Evolutionary conservation across 345 rosid genomes (phyloP).

Genomic region (Lenwebbia sp.): DNA sequence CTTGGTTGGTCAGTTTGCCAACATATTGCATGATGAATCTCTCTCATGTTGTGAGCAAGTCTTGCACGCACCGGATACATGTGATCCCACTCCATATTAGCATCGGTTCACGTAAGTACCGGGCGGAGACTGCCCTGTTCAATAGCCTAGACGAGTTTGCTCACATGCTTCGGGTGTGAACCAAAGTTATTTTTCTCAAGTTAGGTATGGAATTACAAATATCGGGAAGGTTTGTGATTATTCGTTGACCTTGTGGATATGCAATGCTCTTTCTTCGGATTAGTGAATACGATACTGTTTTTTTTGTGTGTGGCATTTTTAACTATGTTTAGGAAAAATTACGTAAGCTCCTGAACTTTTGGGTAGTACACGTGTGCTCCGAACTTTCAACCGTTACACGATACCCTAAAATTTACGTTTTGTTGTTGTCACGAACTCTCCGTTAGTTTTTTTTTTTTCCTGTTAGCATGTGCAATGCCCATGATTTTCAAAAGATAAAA

Average conservation of each 20-base stretch:
- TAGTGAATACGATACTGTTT: neutral
- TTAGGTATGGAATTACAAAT: neutral
- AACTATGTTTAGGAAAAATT: neutral
- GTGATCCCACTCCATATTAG: neutral
- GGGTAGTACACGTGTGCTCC: neutral
- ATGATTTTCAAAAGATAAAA: too few species aligned
- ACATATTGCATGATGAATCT: neutral
- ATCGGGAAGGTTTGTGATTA: too few species aligned
- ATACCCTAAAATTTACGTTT: neutral
- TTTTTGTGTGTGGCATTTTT: neutral
- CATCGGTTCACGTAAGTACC: neutral
- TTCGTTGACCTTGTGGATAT: neutral
- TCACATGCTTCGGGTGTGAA: neutral
- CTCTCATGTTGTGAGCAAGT: neutral
- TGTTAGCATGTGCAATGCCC: too few species aligned
- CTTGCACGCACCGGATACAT: neutral
- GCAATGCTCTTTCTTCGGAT: neutral
- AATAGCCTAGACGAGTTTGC: neutral
- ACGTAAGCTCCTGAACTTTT: neutral
- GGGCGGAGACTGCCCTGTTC: fast-evolving
- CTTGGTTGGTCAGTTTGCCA: neutral
- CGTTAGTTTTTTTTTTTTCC: too few species aligned
- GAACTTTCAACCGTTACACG: neutral
- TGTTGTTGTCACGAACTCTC: too few species aligned
- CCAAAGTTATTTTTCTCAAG: neutral